phyloP scores from a whole-genome alignment of 2,329 filamentous ascomycete species.

The Calonectria ilicicola region DNA sequence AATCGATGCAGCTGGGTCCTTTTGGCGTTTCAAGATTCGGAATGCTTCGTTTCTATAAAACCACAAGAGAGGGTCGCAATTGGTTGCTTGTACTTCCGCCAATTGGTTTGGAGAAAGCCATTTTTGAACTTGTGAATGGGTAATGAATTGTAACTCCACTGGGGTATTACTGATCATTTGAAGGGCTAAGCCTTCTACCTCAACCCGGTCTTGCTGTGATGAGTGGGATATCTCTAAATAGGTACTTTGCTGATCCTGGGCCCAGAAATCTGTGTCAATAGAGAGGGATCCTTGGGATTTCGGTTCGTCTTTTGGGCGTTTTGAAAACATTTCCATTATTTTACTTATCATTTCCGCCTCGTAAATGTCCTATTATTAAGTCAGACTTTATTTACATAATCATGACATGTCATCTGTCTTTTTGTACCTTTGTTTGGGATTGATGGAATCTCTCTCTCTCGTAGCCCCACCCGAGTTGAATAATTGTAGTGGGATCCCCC shows the following conservation, averaged over 20 bases:
- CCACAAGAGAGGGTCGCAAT: no score
- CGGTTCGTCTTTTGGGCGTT: constrained; percentile 62
- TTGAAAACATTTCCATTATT: constrained; percentile 61
- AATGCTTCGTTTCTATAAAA: no score
- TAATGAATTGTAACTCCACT: no score
- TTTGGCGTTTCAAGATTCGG: no score
- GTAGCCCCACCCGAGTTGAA: constrained; percentile 55
- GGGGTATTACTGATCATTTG: no score
- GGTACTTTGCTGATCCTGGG: background rate
- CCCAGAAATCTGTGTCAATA: background rate
- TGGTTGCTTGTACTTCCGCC: no score
- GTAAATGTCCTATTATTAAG: constrained; percentile 57
- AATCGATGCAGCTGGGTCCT: no score
- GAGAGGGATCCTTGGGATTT: constrained; percentile 50
- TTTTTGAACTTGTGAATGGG: no score
- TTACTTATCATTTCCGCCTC: constrained; percentile 61
- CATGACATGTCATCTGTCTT: background rate
- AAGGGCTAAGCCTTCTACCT: no score
- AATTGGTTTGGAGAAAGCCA: no score
- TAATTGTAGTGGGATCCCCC: constrained; percentile 54
- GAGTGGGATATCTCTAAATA: no score
- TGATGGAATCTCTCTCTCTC: constrained; percentile 61
- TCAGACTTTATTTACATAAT: constrained; percentile 32
- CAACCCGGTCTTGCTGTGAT: no score
- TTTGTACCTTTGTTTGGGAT: constrained; percentile 60